Evolutionary conservation across 768 basidiomycete species (phyloP).

Genomic region (Pulveroboletus frians): DNA sequence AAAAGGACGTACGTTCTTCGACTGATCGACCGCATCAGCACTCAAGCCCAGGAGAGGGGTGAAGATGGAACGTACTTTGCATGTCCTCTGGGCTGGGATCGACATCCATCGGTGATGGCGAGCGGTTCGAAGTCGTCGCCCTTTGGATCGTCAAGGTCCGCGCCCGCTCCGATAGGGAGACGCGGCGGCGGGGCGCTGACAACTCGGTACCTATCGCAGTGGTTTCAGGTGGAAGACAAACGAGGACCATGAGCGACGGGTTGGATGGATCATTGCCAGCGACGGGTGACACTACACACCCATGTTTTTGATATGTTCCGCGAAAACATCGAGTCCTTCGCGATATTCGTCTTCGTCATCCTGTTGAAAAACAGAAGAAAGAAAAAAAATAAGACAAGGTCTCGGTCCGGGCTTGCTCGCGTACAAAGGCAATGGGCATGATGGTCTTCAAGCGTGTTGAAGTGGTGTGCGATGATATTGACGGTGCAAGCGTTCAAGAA

Average conservation of each 20-base stretch:
- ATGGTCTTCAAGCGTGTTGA: slow-evolving; percentile 4
- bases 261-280: neutral
- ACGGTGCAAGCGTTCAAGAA: slow-evolving; percentile 6
- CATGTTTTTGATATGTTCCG: slow-evolving; percentile 5
- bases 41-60: neutral
- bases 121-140: slow-evolving; percentile 5
- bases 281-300: slow-evolving; percentile 15
- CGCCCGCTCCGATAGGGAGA: slow-evolving; percentile 19
- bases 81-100: slow-evolving; percentile 11
- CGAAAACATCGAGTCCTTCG: slow-evolving; percentile 14
- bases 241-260: neutral
- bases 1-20: slow-evolving; percentile 10
- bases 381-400: slow-evolving; percentile 4
- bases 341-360: slow-evolving; percentile 24
- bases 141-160: slow-evolving; percentile 15
- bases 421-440: slow-evolving; percentile 21
- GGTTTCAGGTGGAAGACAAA: neutral
- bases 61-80: slow-evolving; percentile 11
- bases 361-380: slow-evolving; percentile 5
- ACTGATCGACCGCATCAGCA: slow-evolving; percentile 12
- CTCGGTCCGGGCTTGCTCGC: neutral
- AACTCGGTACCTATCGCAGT: slow-evolving; percentile 13
- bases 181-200: slow-evolving; percentile 2
- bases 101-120: slow-evolving; percentile 23
- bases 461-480: slow-evolving; percentile 6